Evolutionary conservation across 805 yeast species (phyloP), one percentile per base, ranked within the genome.

Genomic region (Wickerhamiella allomyrinae): DNA sequence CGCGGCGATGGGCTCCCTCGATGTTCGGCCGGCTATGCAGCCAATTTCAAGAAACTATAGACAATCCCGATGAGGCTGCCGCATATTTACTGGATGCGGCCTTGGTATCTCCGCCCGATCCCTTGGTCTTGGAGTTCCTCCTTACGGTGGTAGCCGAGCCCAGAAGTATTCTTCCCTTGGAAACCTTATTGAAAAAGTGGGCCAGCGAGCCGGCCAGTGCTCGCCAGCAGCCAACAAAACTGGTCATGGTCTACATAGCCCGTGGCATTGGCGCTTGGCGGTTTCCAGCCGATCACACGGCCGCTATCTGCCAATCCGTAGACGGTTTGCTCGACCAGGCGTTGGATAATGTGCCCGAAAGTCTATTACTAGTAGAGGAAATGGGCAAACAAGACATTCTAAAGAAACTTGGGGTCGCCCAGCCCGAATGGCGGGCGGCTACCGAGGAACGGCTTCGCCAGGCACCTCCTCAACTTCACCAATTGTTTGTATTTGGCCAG

Each of bases 81-180:
- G 17, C 3, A 19, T 4, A n/a, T 15, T 9, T 31, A 21, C 15
- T 31, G 11, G 34, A 31, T 13, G 21, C 21, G 5, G 14, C 21
- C n/a, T 13, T 13, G 15, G 17, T 13, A 5, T 17, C 35, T 19
- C 41, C 21, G 39, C 44, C 48, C 3, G 46, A 47, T 37, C 55
- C 58, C 27, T 46, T 55, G 43, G 49, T 55, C 20, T 45, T 49
- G 29, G 62, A 58, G 46, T 58, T 57, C 44, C 20, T 58, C 3
- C 33, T 46, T 13, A 22, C 31, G n/a, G 47, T 58, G 29, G 43
- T 51, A 14, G 34, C 37, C 7, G 60, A 57, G 29, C 41, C 46
- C 6, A 49, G 47, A 23, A 43, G 56, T 11, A 23, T 45, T 5
- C 41, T 57, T n/a, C 49, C 52, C 3, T 34, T 55, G 40, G 48